phyloP scores from a whole-genome alignment of 768 basidiomycete genomes.

The Trametes cingulata region DNA sequence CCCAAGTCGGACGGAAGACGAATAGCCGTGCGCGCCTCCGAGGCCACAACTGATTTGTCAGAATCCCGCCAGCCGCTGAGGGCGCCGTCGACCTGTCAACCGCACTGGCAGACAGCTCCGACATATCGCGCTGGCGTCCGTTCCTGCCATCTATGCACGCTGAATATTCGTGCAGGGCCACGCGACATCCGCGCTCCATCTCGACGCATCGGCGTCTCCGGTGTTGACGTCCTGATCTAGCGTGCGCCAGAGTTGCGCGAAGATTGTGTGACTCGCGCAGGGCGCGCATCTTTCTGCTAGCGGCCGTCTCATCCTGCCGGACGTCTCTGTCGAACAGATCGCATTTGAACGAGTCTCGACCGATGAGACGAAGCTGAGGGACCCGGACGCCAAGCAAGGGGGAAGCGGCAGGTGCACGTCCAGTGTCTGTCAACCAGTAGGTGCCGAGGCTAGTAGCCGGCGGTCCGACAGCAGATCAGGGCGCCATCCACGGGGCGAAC shows the following conservation, averaged over 20 bases:
- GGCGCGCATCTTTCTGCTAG: too few relatives aligned
- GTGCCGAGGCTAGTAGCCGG: neutral
- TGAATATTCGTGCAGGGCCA: neutral
- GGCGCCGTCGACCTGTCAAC: conserved; percentile 10
- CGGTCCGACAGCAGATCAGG: neutral
- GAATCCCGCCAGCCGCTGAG: neutral
- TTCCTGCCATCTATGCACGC: neutral
- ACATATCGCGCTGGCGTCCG: neutral
- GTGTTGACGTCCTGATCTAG: too few relatives aligned
- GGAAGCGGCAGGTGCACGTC: neutral
- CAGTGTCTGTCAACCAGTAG: neutral
- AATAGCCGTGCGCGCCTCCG: conserved; percentile 8
- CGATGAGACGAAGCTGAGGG: neutral
- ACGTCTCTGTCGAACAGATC: too few relatives aligned
- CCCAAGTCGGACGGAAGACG: neutral
- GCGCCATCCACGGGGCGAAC: neutral
- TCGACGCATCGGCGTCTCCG: neutral
- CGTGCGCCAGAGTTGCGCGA: too few relatives aligned
- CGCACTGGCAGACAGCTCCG: conserved; percentile 6
- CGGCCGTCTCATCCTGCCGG: too few relatives aligned
- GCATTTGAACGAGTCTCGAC: neutral
- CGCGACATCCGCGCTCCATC: too few relatives aligned
- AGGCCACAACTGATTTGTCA: conserved; percentile 2
- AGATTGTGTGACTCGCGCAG: too few relatives aligned
- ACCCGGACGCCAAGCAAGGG: neutral